Percentiles rank a stretch among this genome's conserved stretches.
Conservation (phyloP, 176 grass and related monocot species). For the Miscanthus lutarioriparius region DNA sequence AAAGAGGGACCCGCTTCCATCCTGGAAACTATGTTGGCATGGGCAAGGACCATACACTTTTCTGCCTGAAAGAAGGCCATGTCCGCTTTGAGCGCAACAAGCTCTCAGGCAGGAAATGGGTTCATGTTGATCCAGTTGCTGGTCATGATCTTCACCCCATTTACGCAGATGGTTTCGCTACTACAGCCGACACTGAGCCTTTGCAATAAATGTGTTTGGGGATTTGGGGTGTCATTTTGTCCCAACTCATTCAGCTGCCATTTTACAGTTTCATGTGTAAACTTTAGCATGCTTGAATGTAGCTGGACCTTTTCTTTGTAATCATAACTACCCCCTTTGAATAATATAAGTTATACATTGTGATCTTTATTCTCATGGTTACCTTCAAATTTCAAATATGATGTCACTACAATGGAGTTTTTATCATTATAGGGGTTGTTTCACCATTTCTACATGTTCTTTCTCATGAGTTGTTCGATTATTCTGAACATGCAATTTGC, state of each 20-base stretch:
- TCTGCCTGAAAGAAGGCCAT: slow-evolving; percentile 76
- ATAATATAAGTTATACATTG: neutral
- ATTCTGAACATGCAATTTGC: neutral
- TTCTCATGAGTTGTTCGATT: neutral
- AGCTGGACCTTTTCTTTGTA: neutral
- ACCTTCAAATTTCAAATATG: neutral
- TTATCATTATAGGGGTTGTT: neutral
- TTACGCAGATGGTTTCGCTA: slow-evolving; percentile 33
- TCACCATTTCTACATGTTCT: neutral
- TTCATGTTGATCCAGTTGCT: slow-evolving; percentile 69
- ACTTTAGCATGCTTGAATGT: neutral
- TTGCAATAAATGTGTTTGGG: neutral
- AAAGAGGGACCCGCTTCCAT: slow-evolving; percentile 80
- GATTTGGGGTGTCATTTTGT: neutral
- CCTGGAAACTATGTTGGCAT: slow-evolving; percentile 81
- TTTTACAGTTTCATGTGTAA: slow-evolving; percentile 1
- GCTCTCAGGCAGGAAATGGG: slow-evolving; percentile 76
- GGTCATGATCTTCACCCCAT: slow-evolving; percentile 73
- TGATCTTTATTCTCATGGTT: neutral
- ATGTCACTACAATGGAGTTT: neutral
- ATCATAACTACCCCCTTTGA: neutral
- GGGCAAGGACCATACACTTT: slow-evolving; percentile 86
- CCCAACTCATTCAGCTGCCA: neutral
- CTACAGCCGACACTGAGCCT: slow-evolving; percentile 14
- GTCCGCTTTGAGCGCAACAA: slow-evolving; percentile 87